Percentiles rank a stretch among this genome's conserved stretches.
These are phyloP conservation scores for Aspergillus caelatus DNA, from an alignment of 2,329 filamentous ascomycete genomes.

Conservation along the genomic window DNA sequence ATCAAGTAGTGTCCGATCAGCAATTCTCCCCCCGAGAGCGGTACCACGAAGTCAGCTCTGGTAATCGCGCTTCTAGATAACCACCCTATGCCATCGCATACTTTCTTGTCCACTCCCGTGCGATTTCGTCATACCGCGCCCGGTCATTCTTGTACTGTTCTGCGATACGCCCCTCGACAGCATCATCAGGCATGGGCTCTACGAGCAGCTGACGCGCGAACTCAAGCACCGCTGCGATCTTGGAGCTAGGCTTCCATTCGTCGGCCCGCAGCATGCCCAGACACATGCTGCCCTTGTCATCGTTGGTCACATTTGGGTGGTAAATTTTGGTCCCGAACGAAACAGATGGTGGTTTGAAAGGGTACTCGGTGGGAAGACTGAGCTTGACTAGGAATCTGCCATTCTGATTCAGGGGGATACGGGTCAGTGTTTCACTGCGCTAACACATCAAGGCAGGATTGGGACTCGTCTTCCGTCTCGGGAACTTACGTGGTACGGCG, in stretches of 20 bases:
- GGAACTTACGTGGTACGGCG: constrained; percentile 63
- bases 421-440: neutral
- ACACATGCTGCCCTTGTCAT: constrained; percentile 82
- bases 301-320: constrained; percentile 92
- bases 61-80: neutral
- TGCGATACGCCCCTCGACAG: constrained; percentile 82
- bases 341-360: constrained; percentile 82
- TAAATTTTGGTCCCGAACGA: constrained; percentile 89
- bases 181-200: constrained; percentile 86
- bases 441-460: neutral
- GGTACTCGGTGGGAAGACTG: constrained; percentile 76
- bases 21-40: neutral
- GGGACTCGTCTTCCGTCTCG: constrained; percentile 3
- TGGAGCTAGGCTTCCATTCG: constrained; percentile 88
- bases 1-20: neutral
- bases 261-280: constrained; percentile 80
- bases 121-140: constrained; percentile 72
- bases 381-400: constrained; percentile 76
- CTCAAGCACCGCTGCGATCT: constrained; percentile 73
- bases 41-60: neutral
- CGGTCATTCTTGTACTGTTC: constrained; percentile 76
- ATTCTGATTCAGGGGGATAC: constrained; percentile 48
- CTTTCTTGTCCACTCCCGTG: constrained; percentile 70
- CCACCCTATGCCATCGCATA: constrained; percentile 59
- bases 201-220: constrained; percentile 73